Evolutionary conservation across 495 filamentous ascomycete species (phyloP).

Genomic region (Margaritispora aquatica): DNA sequence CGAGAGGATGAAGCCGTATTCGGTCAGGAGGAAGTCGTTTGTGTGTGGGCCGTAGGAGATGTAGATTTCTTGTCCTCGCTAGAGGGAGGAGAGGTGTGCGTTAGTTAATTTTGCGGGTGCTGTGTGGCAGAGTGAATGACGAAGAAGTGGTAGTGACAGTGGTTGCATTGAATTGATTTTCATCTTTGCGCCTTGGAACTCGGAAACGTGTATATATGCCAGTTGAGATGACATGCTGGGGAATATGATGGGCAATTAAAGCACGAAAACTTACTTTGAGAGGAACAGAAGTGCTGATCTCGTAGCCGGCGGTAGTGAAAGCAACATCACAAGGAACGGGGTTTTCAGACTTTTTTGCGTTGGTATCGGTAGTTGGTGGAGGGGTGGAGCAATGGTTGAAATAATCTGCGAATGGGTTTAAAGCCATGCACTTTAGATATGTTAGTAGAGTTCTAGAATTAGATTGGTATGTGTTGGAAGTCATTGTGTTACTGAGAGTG

Average conservation of each 20-base stretch:
- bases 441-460: background rate
- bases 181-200: too few relatives aligned
- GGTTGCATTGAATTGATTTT: too few relatives aligned
- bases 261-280: too few relatives aligned
- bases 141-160: too few relatives aligned
- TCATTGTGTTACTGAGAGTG: too few relatives aligned
- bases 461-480: too few relatives aligned
- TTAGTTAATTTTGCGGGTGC: too few relatives aligned
- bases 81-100: too few relatives aligned
- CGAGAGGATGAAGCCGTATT: slow-evolving; percentile 59
- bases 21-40: slow-evolving; percentile 62
- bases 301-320: slow-evolving; percentile 12
- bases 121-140: too few relatives aligned
- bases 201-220: too few relatives aligned
- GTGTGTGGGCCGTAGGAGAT: slow-evolving; percentile 62
- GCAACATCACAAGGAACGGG: slow-evolving; percentile 23
- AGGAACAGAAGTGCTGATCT: slow-evolving; percentile 1
- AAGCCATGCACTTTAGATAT: slow-evolving; percentile 34
- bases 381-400: slow-evolving; percentile 57
- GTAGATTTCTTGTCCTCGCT: slow-evolving; percentile 57
- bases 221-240: too few relatives aligned
- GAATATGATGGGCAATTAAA: too few relatives aligned
- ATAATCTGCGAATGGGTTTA: slow-evolving; percentile 65
- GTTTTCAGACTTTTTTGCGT: background rate
- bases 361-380: background rate